A percentile compares a stretch with the other conserved stretches of the same genome.
Evolutionary conservation across 169 alveolate genomes (phyloP).

Genomic region (Eimeria falciformis): DNA sequence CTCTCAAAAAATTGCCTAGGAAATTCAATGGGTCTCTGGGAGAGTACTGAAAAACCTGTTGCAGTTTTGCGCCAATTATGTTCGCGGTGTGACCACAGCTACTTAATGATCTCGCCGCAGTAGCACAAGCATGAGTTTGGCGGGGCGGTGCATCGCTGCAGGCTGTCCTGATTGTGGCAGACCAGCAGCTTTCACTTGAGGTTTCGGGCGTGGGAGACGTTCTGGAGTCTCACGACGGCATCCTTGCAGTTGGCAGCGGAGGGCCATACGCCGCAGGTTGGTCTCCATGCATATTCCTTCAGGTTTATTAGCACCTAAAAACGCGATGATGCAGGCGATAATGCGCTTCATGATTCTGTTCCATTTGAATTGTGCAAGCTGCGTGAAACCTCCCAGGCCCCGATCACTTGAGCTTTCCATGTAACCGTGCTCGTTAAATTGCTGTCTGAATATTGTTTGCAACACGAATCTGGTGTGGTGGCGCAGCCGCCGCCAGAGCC

Average conservation of each 20-base stretch:
- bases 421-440: not conserved
- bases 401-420: not conserved
- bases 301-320: no score
- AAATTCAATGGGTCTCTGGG: no score
- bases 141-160: not conserved
- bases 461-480: not conserved
- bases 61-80: no score
- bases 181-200: constrained; percentile 84
- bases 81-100: no score
- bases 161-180: constrained; percentile 89
- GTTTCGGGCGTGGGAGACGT: constrained; percentile 90
- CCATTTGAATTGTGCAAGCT: not conserved
- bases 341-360: not conserved
- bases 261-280: constrained; percentile 88
- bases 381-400: not conserved
- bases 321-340: no score
- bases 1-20: no score
- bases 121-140: no score
- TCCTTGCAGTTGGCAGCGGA: constrained; percentile 90
- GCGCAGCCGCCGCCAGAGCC: constrained; percentile 88
- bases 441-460: not conserved
- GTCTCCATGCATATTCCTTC: not conserved
- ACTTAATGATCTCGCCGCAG: no score
- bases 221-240: constrained; percentile 88
- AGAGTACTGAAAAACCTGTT: no score